These are phyloP conservation scores for Chloris gayana DNA, from an alignment of 176 grass and related monocot genomes.

Conservation along the genomic window DNA sequence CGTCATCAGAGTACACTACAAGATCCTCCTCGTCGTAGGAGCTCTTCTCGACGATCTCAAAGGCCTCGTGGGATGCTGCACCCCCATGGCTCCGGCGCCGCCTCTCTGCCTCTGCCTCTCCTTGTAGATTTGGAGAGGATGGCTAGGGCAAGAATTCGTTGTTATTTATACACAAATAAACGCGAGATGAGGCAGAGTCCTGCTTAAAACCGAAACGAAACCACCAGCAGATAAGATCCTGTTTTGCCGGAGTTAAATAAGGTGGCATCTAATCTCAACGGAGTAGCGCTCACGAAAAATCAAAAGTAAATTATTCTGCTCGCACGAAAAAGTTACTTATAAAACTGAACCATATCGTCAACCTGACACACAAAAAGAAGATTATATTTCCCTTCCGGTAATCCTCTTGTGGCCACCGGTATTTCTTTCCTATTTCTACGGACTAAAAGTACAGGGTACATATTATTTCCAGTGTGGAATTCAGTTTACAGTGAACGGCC, in stretches of 20 bases:
- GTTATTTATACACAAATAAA: too few species aligned
- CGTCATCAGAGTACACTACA: neutral
- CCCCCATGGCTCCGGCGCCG: neutral
- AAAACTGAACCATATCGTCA: neutral
- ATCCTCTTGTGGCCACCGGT: neutral
- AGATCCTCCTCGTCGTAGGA: neutral
- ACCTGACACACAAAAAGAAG: neutral
- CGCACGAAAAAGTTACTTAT: too few species aligned
- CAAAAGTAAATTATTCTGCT: too few species aligned
- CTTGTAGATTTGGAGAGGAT: neutral
- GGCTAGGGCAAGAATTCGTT: neutral
- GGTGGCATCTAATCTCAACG: too few species aligned
- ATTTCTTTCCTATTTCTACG: neutral
- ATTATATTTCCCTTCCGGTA: neutral
- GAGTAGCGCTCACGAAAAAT: too few species aligned
- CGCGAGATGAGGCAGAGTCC: neutral
- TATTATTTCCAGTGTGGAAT: neutral
- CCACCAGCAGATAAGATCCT: neutral
- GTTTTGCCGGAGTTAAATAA: neutral
- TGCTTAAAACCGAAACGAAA: neutral
- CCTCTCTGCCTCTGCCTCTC: neutral
- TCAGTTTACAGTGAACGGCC: neutral
- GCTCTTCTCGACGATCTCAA: neutral
- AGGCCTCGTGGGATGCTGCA: neutral
- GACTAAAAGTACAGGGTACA: constrained; percentile 5